Conservation (phyloP, 495 filamentous ascomycete species). For the Penicillium antarcticum region DNA sequence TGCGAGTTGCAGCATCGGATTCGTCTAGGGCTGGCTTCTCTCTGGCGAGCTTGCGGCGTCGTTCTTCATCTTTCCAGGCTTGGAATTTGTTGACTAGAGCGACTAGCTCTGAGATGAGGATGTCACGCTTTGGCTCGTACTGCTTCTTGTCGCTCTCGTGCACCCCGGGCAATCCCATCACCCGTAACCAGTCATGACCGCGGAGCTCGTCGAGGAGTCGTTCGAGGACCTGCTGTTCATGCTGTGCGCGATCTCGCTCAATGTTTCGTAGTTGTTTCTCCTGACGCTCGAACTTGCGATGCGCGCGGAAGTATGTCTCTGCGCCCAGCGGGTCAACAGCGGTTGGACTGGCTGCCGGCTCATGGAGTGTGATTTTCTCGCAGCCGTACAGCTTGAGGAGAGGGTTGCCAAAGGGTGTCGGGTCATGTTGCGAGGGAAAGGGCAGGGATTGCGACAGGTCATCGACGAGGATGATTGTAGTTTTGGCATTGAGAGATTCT, state of each 20-base stretch:
- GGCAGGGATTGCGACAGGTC: constrained; percentile 36
- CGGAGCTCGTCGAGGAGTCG: constrained; percentile 81
- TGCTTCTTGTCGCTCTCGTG: constrained; percentile 79
- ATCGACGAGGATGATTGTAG: constrained; percentile 43
- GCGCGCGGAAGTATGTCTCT: constrained; percentile 60
- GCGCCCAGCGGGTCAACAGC: constrained; percentile 66
- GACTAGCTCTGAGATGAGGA: constrained; percentile 78
- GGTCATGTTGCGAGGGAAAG: constrained; percentile 13
- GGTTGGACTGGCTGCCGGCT: constrained; percentile 1
- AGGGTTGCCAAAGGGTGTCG: constrained; percentile 38
- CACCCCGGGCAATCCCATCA: constrained; percentile 87
- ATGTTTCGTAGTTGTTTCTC: constrained; percentile 93
- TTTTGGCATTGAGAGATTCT: constrained; percentile 45
- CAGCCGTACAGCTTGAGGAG: constrained; percentile 37
- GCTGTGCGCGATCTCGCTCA: constrained; percentile 85
- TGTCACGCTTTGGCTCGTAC: constrained; percentile 79
- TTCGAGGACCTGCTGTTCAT: constrained; percentile 86
- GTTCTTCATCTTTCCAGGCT: constrained; percentile 86
- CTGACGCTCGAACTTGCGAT: constrained; percentile 76
- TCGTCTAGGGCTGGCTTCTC: constrained; percentile 48
- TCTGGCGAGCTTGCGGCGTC: constrained; percentile 67
- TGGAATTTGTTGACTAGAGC: constrained; percentile 82
- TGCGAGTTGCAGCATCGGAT: constrained; percentile 14
- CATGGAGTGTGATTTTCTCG: constrained; percentile 27
- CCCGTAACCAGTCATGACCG: constrained; percentile 87